Evolutionary conservation across 495 filamentous ascomycete species (phyloP), one percentile per base, ranked within the genome.

Genomic region (Daldinia vernicosa): DNA sequence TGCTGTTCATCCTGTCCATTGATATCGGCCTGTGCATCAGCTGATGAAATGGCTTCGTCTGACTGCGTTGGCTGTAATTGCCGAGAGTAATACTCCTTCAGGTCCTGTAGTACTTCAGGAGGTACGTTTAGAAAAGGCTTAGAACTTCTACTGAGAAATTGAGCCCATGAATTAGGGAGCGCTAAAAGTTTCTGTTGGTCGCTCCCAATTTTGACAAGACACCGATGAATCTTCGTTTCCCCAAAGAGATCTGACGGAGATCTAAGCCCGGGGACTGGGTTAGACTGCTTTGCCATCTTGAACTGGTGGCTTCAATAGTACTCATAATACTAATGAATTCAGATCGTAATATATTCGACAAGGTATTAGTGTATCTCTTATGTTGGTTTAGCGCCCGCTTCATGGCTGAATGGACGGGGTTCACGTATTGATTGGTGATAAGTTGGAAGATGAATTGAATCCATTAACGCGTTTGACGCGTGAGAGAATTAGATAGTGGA

Each of bases 141-240:
- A 1, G 74, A 33, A 11, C 43, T 32, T 30, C 22, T 37, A 15
- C 30, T 67, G 0, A 63, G 66, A 33, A 55, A 45, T 35, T 60
- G 35, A 14, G 68, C 75, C 84, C 84, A 85, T 1, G 81, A 77
- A 30, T 86, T 80, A 15, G 75, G 65, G 2, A 78, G 74, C 15
- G 87, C 82, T 4, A 96, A 75, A 17, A 94, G 75, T 19, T 80
- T 71, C 54, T 79, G 77, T 73, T 97, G 93, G 15, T 88, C 84
- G 35, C 78, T 83, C 6, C 87, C 85, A 51, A 93, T 87, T 33
- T 66, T 80, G 27, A 88, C 76, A 69, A 89, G 60, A 33, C 17
- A 40, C n/a, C 60, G 75, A 37, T 52, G 24, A 40, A 76, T 58
- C 9, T 52, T 69, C 15, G 37, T 66, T 9, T 73, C 70, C 7